Evolutionary conservation across 2,329 filamentous ascomycete genomes (phyloP), one percentile per base, ranked within the genome.

Genomic region (Talaromyces sp.): DNA sequence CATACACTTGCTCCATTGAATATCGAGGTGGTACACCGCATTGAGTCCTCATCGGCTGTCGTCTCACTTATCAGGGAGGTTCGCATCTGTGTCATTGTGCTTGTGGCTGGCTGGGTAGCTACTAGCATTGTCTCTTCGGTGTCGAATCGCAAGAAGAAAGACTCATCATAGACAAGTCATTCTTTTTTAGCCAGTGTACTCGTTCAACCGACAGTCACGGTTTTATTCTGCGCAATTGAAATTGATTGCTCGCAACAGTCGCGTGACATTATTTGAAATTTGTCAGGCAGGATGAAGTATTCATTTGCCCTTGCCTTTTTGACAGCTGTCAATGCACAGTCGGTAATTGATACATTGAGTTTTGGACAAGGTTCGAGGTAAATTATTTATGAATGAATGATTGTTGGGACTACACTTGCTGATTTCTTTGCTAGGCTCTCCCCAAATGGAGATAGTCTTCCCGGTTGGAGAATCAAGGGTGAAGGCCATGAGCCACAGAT

Each of bases 321-420:
- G 21, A 69, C 84, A 60, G 82, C 83, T 64, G 80, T 79, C 39
- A 81, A 84, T 60, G 88, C 88, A 39, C 85, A 90, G 70, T 86
- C 85, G 69, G 80, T 91, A 60, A 84, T 91, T 71, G 88, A 86
- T 67, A 86, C 87, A 70, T 83, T 92, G 56, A 93, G 90, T 74
- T 96, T 96, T 74, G 92, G 92, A 40, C 84, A 90, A 71, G 83
- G 84, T 65, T 82, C 83, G 69, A 84, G 81, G 87, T 89, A 25
- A 55, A 46, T 59, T 37, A 3, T 2, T n/a, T n/a, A n/a, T n/a
- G n/a, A n/a, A n/a, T n/a, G n/a, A 2, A 9, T 11, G 35, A 23
- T 40, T 35, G 42, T 25, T 28, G 16, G 6, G 23, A 25, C n/a
- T 23, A 40, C 6, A 59, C 63, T 64, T 64, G 39, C 60, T 28